These are phyloP conservation scores for Penicillium sp. DNA, from an alignment of 2,329 filamentous ascomycete genomes.

Conservation along the genomic window DNA sequence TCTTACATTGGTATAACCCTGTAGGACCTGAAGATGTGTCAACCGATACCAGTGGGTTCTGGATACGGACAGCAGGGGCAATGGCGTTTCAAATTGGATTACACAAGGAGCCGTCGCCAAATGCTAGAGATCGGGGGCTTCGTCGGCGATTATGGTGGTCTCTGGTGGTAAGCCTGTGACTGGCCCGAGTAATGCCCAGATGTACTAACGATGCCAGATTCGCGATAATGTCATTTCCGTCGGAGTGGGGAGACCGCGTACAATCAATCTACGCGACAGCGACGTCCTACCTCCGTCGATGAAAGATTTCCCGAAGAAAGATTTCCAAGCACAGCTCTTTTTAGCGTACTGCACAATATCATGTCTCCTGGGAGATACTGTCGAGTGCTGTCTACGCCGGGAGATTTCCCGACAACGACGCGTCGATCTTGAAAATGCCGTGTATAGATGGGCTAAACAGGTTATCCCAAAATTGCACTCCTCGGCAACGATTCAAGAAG, in stretches of 20 bases:
- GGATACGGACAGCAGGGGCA: constrained; percentile 43
- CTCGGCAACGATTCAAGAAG: constrained; percentile 16
- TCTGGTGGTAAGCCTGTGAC: constrained; percentile 35
- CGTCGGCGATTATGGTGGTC: constrained; percentile 48
- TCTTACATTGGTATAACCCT: constrained; percentile 47
- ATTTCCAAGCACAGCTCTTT: constrained; percentile 36
- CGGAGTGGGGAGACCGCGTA: constrained; percentile 42
- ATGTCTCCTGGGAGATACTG: constrained; percentile 42
- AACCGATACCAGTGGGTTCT: constrained; percentile 44
- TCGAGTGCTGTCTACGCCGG: constrained; percentile 38
- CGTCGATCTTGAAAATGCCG: constrained; percentile 38
- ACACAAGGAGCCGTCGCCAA: constrained; percentile 41
- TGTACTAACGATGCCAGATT: constrained; percentile 19
- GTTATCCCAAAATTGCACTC: constrained; percentile 23
- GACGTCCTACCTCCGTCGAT: constrained; percentile 40
- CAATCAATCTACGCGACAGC: constrained; percentile 42
- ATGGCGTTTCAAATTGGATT: constrained; percentile 45
- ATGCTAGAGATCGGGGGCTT: constrained; percentile 35
- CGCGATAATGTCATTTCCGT: constrained; percentile 44
- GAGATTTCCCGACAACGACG: constrained; percentile 31
- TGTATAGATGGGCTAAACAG: constrained; percentile 43
- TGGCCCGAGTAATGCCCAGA: background rate
- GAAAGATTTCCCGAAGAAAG: constrained; percentile 33
- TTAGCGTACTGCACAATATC: constrained; percentile 41
- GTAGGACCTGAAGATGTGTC: constrained; percentile 43